Percentiles rank a stretch among this genome's conserved stretches.
phyloP scores from a whole-genome alignment of 306 rosid genomes.

The Castanea sativa region DNA sequence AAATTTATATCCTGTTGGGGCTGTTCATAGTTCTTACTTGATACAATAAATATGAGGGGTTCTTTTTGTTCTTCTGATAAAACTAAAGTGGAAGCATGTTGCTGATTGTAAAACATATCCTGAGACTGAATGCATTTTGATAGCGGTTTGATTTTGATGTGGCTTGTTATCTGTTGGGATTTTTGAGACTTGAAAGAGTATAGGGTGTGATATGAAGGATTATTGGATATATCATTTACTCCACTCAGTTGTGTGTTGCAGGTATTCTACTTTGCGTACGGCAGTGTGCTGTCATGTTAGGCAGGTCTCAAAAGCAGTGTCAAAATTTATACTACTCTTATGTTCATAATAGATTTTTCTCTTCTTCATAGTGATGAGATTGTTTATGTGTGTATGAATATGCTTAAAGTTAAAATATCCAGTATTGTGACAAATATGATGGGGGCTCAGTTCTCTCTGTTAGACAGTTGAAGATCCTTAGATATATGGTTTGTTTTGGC shows the following conservation, averaged over 20 bases:
- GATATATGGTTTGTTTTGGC: conserved; percentile 5
- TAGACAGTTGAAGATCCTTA: conserved; percentile 6
- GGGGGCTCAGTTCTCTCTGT: conserved; percentile 18
- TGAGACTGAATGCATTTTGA: not conserved
- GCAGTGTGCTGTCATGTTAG: conserved; percentile 1
- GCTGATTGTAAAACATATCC: not conserved
- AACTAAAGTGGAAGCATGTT: not conserved
- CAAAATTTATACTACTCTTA: not conserved
- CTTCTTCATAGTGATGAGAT: conserved; percentile 8
- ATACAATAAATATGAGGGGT: not conserved
- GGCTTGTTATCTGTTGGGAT: not conserved
- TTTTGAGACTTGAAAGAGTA: not conserved
- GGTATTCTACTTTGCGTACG: conserved; percentile 1
- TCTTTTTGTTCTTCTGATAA: not conserved
- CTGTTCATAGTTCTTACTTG: not conserved
- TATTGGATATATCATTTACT: not conserved
- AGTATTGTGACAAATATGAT: not conserved
- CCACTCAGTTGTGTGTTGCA: not conserved
- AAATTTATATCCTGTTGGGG: not conserved
- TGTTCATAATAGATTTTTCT: conserved; percentile 11
- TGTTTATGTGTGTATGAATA: not conserved
- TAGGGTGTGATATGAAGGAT: not conserved
- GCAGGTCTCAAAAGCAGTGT: conserved; percentile 1
- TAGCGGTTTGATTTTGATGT: not conserved
- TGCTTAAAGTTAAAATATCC: conserved; percentile 11